Base-by-base conservation (phyloP, 208 protist species). In the Leishmania major region DNA sequence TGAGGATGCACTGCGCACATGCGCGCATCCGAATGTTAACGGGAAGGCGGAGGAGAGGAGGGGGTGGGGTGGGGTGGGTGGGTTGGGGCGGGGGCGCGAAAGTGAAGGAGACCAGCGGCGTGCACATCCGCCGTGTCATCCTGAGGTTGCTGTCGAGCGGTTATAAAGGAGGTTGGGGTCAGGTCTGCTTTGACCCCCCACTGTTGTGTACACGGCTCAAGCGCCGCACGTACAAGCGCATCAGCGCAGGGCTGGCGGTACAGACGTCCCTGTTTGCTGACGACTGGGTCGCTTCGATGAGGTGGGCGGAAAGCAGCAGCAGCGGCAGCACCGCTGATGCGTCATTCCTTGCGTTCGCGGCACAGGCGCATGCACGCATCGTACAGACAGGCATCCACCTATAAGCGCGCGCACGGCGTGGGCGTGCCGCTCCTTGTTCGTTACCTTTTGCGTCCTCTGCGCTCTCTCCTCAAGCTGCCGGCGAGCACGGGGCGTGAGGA, bases 1-100 rank as follows among this genome's bases (percentile, higher is more conserved):
- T 19, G 72, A 75, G 72, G 49, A 40, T 55, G 45, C 72, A 75
- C 72, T 75, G n/a, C 25, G 37, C 22, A 51, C 51, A 35, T 59
- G 51, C 60, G 40, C 49, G 40, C 49, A 25, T 10, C 13, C 59
- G 40, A 25, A 17, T 79, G 45, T 79, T 67, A 6, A n/a, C 13
- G 72, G 72, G 15, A 35, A 55, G 43, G 43, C 43, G 43, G 43
- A 45, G 45, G 22, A 35, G 37, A 35, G 31, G 43, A 37, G 7
- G 43, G 40, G 47, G 1, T 0, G 35, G 25, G 71, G 3, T 2
- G 15, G 15, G 35, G 45, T 49, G 45, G 45, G 45, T 49, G 35
- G 10, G n/a, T 28, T 28, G 22, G 19, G 3, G n/a, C 28, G 37
- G 17, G 43, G 45, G 17, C 3, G 11, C 2, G 45, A 28, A 35